phyloP scores from a whole-genome alignment of 768 basidiomycete genomes.

The Hebeloma cylindrosporum region DNA sequence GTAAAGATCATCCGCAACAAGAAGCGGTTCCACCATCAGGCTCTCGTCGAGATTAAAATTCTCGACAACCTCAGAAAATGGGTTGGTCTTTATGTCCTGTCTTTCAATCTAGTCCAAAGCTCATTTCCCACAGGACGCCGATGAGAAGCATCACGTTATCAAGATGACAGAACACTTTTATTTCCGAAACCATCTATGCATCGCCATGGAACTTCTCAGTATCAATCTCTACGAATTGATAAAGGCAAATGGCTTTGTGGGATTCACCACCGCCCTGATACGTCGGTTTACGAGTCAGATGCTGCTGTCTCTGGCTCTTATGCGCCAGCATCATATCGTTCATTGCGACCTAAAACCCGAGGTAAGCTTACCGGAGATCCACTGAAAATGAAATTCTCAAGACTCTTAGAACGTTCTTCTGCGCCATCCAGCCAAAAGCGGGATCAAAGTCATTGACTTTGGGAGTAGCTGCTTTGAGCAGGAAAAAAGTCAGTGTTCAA shows the following conservation, averaged over 20 bases:
- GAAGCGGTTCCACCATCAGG: conserved; percentile 98
- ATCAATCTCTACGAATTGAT: conserved; percentile 99
- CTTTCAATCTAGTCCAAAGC: neutral
- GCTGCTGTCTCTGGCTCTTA: conserved; percentile 85
- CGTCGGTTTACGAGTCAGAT: conserved; percentile 97
- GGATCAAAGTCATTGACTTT: conserved; percentile 98
- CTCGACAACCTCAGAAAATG: conserved; percentile 95
- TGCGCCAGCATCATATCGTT: conserved; percentile 96
- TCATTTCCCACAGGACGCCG: conserved; percentile 65
- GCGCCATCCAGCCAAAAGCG: conserved; percentile 93
- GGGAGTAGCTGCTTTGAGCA: conserved; percentile 98
- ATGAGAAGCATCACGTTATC: conserved; percentile 96
- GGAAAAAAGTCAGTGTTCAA: conserved; percentile 79
- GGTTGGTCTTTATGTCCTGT: conserved; percentile 51
- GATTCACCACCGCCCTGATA: conserved; percentile 95
- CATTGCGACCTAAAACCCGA: conserved; percentile 99
- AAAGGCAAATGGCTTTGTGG: conserved; percentile 97
- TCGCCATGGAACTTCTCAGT: conserved; percentile 96
- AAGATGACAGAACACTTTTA: conserved; percentile 99
- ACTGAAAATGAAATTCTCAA: conserved; percentile 8
- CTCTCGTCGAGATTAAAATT: conserved; percentile 98
- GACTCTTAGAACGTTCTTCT: conserved; percentile 81
- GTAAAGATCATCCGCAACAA: conserved; percentile 99
- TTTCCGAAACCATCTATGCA: conserved; percentile 96
- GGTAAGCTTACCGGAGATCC: conserved; percentile 43